phyloP scores from a whole-genome alignment of 2,329 filamentous ascomycete genomes.

The Fusarium longipes region DNA sequence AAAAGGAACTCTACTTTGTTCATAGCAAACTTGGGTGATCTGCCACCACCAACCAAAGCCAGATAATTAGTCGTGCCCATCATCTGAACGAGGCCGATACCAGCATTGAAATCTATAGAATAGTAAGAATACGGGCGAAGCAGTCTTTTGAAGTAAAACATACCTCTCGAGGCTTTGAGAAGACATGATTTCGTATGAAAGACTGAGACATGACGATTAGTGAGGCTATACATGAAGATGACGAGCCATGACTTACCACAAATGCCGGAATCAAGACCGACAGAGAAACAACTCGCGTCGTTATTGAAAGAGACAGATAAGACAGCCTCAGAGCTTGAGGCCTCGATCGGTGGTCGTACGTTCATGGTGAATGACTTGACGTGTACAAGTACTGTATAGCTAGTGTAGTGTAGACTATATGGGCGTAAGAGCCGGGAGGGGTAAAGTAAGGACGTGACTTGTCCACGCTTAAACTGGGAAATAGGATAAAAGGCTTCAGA shows the following conservation, averaged over 20 bases:
- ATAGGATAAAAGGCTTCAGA: background rate
- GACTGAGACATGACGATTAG: conserved; percentile 59
- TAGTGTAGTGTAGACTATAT: too few species aligned
- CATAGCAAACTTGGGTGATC: conserved; percentile 83
- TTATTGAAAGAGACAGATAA: conserved; percentile 88
- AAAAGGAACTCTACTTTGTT: conserved; percentile 72
- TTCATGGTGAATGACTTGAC: conserved; percentile 72
- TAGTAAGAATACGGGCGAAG: background rate
- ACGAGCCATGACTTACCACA: conserved; percentile 68
- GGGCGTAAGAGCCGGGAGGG: conserved; percentile 27
- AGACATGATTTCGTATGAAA: conserved; percentile 79
- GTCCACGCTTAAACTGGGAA: background rate
- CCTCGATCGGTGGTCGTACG: conserved; percentile 86
- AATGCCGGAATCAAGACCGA: conserved; percentile 87
- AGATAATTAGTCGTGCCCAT: conserved; percentile 88
- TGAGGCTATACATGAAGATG: conserved; percentile 6
- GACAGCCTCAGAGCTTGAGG: conserved; percentile 77
- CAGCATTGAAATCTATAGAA: conserved; percentile 77
- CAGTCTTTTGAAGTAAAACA: background rate
- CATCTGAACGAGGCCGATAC: conserved; percentile 86
- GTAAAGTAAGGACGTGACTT: conserved; percentile 16
- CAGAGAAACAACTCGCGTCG: conserved; percentile 85
- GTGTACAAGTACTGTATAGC: conserved; percentile 8
- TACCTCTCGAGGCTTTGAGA: conserved; percentile 67
- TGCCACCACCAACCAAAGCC: conserved; percentile 89